Percentiles rank a stretch among this genome's conserved stretches.
Conservation (phyloP, 2,329 filamentous ascomycete genomes). For the Davidsoniella virescens region DNA sequence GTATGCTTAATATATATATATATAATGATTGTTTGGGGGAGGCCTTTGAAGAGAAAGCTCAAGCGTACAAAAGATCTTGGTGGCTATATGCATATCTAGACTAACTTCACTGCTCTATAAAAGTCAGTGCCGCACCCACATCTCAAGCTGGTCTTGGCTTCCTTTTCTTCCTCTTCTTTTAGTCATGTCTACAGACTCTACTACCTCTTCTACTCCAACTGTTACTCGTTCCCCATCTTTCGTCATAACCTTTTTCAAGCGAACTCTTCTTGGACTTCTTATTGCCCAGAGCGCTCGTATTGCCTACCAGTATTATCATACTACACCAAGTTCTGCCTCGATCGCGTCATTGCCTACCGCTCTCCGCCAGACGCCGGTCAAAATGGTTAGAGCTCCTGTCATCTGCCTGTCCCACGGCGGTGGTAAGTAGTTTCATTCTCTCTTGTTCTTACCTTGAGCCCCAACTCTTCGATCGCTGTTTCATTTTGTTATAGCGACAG, state of each 20-base stretch:
- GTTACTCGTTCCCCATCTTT: not conserved
- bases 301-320: conserved; percentile 3
- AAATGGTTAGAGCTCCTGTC: conserved; percentile 28
- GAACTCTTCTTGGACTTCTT: conserved; percentile 11
- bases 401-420: conserved; percentile 35
- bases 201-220: not conserved
- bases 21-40: too few species aligned
- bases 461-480: not conserved
- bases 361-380: conserved; percentile 4
- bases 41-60: too few species aligned
- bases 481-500: too few species aligned
- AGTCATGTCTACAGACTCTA: not conserved
- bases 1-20: too few species aligned
- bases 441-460: not conserved
- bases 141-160: too few species aligned
- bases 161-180: not conserved
- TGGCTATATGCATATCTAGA: not conserved
- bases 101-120: too few species aligned
- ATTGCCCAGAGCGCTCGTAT: conserved; percentile 8
- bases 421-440: conserved; percentile 20
- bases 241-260: conserved; percentile 7
- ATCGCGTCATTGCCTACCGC: not conserved
- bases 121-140: too few species aligned
- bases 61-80: too few species aligned
- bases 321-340: not conserved